Evolutionary conservation across 2,329 filamentous ascomycete genomes (phyloP).

Genomic region (Fusarium ambrosium): DNA sequence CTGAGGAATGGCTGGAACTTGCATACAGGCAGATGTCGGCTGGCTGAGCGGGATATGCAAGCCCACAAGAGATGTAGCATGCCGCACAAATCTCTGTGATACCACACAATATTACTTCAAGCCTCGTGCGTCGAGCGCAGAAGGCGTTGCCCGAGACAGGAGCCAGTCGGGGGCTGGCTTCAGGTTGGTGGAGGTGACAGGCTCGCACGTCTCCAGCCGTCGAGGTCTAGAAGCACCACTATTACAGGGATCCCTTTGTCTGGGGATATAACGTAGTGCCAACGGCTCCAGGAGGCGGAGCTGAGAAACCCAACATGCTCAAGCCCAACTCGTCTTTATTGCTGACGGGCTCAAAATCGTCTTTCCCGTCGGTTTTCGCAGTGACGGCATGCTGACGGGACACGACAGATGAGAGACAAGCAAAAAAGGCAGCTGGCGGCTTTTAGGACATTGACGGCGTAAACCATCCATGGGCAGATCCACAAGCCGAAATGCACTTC

Average conservation of each 20-base stretch:
- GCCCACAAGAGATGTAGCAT: background rate
- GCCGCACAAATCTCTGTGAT: constrained; percentile 14
- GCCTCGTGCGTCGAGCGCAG: constrained; percentile 3
- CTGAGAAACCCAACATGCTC: background rate
- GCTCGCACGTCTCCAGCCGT: background rate
- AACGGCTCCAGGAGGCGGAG: background rate
- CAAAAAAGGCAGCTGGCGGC: background rate
- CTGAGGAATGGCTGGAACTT: constrained; percentile 16
- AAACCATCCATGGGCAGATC: constrained; percentile 8
- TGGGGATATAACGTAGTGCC: constrained; percentile 1
- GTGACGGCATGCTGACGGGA: constrained; percentile 12
- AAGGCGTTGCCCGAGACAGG: background rate
- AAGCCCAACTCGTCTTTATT: background rate
- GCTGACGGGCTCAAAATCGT: background rate
- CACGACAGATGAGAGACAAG: background rate
- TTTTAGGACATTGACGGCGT: constrained; percentile 13
- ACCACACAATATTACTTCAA: constrained; percentile 19
- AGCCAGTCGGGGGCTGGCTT: background rate
- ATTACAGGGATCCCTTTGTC: background rate
- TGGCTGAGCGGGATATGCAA: constrained; percentile 7
- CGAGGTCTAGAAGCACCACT: constrained; percentile 10
- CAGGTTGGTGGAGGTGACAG: constrained; percentile 10
- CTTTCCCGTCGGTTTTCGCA: constrained; percentile 22
- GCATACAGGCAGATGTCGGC: background rate
- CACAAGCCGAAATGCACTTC: constrained; percentile 1